Percentiles rank a stretch among this genome's conserved stretches.
Conservation (phyloP, 352 stramenopile species). For the Thalassiosira ordinaria region DNA sequence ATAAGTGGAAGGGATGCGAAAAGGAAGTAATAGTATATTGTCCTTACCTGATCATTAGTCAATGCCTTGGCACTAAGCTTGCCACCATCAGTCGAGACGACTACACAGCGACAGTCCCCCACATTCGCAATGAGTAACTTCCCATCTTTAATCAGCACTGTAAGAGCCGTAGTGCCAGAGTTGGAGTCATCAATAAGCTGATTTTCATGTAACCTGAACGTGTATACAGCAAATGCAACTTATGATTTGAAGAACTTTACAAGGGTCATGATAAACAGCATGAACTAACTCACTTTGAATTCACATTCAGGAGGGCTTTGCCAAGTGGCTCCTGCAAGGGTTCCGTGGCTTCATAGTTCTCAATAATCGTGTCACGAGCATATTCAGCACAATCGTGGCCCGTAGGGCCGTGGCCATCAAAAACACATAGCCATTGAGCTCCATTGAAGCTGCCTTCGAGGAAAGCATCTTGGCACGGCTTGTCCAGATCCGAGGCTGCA, state of each 20-base stretch:
- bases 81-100: slow-evolving; percentile 8
- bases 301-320: no score
- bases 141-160: slow-evolving; percentile 88
- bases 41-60: slow-evolving; percentile 88
- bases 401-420: slow-evolving; percentile 92
- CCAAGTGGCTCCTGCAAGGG: no score
- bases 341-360: no score
- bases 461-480: not conserved
- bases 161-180: slow-evolving; percentile 91
- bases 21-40: no score
- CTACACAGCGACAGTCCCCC: slow-evolving; percentile 65
- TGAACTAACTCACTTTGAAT: no score
- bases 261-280: no score
- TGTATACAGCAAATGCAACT: no score
- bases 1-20: no score
- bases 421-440: slow-evolving; percentile 71
- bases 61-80: slow-evolving; percentile 39
- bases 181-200: slow-evolving; percentile 91
- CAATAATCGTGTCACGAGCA: slow-evolving; percentile 64
- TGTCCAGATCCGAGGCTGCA: not conserved
- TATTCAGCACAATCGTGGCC: slow-evolving; percentile 92
- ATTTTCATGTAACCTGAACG: no score
- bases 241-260: no score
- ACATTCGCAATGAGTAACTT: slow-evolving; percentile 93
- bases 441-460: not conserved